Evolutionary conservation across 257 asterid species (phyloP).

Genomic region (Plantago elongata): DNA sequence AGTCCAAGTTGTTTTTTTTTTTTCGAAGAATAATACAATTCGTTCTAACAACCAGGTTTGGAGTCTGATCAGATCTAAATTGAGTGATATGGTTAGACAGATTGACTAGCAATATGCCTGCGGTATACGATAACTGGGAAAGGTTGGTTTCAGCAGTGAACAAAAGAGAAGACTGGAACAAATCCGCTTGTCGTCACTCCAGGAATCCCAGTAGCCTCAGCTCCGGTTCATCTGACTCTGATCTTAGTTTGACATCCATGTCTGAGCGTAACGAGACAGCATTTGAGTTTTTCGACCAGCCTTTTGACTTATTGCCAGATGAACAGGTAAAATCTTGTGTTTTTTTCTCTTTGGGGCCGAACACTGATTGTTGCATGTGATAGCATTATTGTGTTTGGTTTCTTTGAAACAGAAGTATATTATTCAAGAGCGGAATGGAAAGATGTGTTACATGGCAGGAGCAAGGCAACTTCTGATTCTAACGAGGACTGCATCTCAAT

Average conservation of each 20-base stretch:
- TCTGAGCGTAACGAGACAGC: neutral
- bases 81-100: no score
- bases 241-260: neutral
- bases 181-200: neutral
- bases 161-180: neutral
- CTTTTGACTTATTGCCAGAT: neutral
- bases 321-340: no score
- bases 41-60: no score
- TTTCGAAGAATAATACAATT: no score
- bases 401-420: slow-evolving; percentile 17
- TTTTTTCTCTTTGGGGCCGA: neutral
- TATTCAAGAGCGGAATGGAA: slow-evolving; percentile 20
- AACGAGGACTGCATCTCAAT: neutral
- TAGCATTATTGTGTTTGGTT: neutral
- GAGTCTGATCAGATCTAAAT: no score
- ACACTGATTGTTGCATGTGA: neutral
- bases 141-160: slow-evolving; percentile 6
- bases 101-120: neutral
- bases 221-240: neutral
- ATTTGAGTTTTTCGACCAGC: neutral
- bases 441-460: slow-evolving; percentile 20
- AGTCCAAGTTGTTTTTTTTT: no score
- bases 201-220: neutral
- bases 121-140: slow-evolving; percentile 16
- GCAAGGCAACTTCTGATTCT: slow-evolving; percentile 13